A percentile compares a stretch with the other conserved stretches of the same genome.
phyloP scores from a whole-genome alignment of 2,329 filamentous ascomycete species.

The Ceratocystis cubensis region DNA sequence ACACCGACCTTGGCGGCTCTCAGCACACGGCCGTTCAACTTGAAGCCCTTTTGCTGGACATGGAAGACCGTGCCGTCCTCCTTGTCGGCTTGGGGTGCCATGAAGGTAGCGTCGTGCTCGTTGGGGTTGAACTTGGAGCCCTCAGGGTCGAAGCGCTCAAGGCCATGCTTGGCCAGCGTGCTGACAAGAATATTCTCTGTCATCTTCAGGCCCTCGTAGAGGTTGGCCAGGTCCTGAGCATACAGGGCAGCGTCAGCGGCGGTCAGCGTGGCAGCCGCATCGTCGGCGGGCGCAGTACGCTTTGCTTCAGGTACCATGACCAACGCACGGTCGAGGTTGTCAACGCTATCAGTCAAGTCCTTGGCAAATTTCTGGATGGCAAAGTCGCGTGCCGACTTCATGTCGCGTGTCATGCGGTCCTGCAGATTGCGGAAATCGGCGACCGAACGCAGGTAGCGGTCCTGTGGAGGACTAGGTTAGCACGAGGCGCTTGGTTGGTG shows the following conservation, averaged over 20 bases:
- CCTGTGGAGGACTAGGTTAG: constrained; percentile 39
- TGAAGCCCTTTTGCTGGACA: constrained; percentile 92
- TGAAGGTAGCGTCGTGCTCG: constrained; percentile 91
- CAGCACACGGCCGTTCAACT: constrained; percentile 77
- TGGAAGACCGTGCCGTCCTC: constrained; percentile 83
- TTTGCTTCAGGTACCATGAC: constrained; percentile 63
- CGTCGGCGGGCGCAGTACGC: constrained; percentile 21
- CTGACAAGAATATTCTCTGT: constrained; percentile 77
- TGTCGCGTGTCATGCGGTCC: constrained; percentile 82
- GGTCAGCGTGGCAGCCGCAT: constrained; percentile 29
- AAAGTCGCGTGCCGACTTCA: constrained; percentile 77
- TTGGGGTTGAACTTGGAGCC: constrained; percentile 91
- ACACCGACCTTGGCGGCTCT: constrained; percentile 93
- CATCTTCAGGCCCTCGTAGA: constrained; percentile 90
- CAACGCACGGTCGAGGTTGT: constrained; percentile 93
- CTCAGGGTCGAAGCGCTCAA: constrained; percentile 75
- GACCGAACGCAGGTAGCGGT: constrained; percentile 85
- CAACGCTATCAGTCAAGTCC: constrained; percentile 87
- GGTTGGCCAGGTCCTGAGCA: constrained; percentile 59
- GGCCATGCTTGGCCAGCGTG: constrained; percentile 85
- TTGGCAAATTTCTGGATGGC: constrained; percentile 92
- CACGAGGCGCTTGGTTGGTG: background rate
- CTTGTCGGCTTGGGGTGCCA: constrained; percentile 75
- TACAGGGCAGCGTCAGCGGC: constrained; percentile 30
- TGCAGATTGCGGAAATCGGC: constrained; percentile 98